Conservation (phyloP, 108 stramenopile genomes). For the Nannochloropsis salina region DNA sequence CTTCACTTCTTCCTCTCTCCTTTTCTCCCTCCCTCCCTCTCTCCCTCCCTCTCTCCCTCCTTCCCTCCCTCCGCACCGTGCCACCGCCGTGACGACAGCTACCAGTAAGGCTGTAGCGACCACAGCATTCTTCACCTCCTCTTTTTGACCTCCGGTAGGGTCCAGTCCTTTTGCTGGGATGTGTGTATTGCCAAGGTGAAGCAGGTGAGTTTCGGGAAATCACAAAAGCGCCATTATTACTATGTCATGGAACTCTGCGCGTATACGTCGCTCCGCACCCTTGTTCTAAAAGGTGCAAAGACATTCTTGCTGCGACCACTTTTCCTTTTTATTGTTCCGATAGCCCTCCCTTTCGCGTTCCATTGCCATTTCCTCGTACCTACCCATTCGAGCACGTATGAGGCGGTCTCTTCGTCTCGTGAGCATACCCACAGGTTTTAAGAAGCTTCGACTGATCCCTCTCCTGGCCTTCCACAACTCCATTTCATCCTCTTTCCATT, state of each 20-base stretch:
- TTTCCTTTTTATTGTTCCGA: neutral
- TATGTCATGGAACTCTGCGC: too few relatives aligned
- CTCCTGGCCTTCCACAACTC: slow-evolving; percentile 1
- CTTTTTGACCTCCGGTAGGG: neutral
- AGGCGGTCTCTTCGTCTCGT: neutral
- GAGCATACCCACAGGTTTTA: slow-evolving; percentile 1
- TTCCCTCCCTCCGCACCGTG: neutral
- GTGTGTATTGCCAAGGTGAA: neutral
- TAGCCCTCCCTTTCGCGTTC: neutral
- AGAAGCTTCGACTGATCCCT: neutral
- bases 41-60: neutral
- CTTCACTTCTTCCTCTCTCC: too few relatives aligned
- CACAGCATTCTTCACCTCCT: neutral
- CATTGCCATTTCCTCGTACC: neutral
- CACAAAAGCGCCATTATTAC: too few relatives aligned
- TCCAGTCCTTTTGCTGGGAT: neutral
- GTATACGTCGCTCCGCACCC: too few relatives aligned
- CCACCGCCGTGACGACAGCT: neutral
- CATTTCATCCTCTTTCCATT: neutral
- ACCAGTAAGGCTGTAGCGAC: neutral
- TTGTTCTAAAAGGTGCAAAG: too few relatives aligned
- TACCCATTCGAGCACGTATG: neutral
- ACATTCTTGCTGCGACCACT: too few relatives aligned
- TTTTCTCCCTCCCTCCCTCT: neutral
- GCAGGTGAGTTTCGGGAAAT: neutral